Base-by-base conservation (phyloP, 108 stramenopile species). In the Nitzschia palea region DNA sequence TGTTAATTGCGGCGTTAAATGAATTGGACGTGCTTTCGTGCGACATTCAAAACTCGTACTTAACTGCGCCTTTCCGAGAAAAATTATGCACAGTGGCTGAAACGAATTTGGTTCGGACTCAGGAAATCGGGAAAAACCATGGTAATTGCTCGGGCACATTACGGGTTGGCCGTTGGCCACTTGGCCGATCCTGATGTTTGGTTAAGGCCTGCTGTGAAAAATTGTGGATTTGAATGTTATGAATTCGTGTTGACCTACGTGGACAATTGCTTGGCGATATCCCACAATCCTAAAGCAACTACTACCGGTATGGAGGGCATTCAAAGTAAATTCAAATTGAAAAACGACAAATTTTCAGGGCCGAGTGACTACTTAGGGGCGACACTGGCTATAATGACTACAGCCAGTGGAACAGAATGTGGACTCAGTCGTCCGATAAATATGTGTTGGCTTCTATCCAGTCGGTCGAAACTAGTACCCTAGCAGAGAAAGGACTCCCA, bases 161-260 rank as follows among this genome's bases (percentile, higher is more conserved):
- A 86, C 53, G 81, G 84, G 33, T 30, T 82, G 15, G 42, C 44
- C 22, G 20, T 22, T 14, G 29, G 30, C 0, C 68, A 33, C 25
- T n/a, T 22, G 4, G 76, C 68, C 29, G 82, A 83, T 30, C 47
- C 70, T 50, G 68, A 78, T 50, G 65, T 82, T 0, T 79, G 78
- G 65, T 50, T 65, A 6, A 53, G 64, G 5, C 20, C 52, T 12
- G 55, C 73, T 0, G 61, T 18, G 3, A 68, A 62, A 32, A 8
- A 43, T 31, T 55, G 67, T 44, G 71, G 75, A 9, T 17, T 55
- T 14, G 55, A 76, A 29, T 69, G 69, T 28, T 77, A 50, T 12
- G 75, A 79, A 40, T 73, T 71, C 44, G 52, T 79, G 29, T 56
- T 79, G 20, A n/a, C 65, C 12, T 79, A 80, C 42, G 67, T 70